These are phyloP conservation scores for Neophaeococcomyces mojaviensis DNA, from an alignment of 2,329 filamentous ascomycete genomes.

Conservation along the genomic window DNA sequence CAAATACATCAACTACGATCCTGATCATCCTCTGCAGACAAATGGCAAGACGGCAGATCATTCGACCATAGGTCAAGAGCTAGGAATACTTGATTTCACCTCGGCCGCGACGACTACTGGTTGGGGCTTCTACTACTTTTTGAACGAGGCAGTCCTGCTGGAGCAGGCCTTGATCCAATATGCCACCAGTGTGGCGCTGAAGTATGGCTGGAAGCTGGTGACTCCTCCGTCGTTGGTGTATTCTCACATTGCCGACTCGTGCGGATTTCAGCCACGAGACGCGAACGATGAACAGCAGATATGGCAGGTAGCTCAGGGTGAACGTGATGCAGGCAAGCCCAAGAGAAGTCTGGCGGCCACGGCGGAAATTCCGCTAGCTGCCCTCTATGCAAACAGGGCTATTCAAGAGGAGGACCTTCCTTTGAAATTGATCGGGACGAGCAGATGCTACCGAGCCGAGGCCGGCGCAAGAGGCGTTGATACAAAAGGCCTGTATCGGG, in stretches of 20 bases:
- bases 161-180: conserved; percentile 91
- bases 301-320: conserved; percentile 67
- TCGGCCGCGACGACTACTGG: conserved; percentile 73
- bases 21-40: conserved; percentile 29
- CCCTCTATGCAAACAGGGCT: conserved; percentile 70
- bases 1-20: conserved; percentile 71
- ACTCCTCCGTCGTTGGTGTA: conserved; percentile 88
- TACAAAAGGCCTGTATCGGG: conserved; percentile 90
- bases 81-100: conserved; percentile 87
- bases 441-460: conserved; percentile 91
- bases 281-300: conserved; percentile 86
- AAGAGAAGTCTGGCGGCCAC: conserved; percentile 75
- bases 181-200: conserved; percentile 64
- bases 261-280: conserved; percentile 90
- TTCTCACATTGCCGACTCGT: conserved; percentile 79
- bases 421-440: conserved; percentile 71
- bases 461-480: conserved; percentile 82
- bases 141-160: conserved; percentile 85
- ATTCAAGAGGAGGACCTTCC: conserved; percentile 63
- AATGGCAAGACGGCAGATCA: conserved; percentile 52
- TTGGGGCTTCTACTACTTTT: conserved; percentile 96
- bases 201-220: conserved; percentile 69
- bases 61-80: conserved; percentile 73
- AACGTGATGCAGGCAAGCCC: conserved; percentile 56
- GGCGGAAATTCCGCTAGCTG: conserved; percentile 89